phyloP scores from a whole-genome alignment of 2,329 filamentous ascomycete genomes.

The Pseudogymnoascus sp. region DNA sequence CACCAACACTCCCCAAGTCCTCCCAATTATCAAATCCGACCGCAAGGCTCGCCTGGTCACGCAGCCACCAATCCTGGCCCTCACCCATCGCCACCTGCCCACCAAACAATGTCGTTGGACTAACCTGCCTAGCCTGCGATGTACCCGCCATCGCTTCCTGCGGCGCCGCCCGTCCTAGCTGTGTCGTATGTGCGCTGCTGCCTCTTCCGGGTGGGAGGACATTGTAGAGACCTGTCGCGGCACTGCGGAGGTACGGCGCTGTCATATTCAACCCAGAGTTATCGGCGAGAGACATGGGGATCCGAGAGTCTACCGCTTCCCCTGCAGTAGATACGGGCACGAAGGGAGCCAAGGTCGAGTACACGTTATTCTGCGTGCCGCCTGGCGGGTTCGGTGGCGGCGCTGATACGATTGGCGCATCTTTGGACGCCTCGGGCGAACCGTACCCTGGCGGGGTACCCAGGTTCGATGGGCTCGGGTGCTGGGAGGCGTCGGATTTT shows the following conservation, averaged over 20 bases:
- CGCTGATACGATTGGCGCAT: background rate
- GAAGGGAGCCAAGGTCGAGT: conserved; percentile 7
- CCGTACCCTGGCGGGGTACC: background rate
- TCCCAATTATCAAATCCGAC: conserved; percentile 56
- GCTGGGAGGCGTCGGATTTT: conserved; percentile 16
- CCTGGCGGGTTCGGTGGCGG: conserved; percentile 5
- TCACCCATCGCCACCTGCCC: conserved; percentile 53
- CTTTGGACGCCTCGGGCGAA: background rate
- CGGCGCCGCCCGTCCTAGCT: background rate
- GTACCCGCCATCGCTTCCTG: conserved; percentile 1
- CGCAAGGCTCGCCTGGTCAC: conserved; percentile 52
- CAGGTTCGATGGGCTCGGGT: background rate
- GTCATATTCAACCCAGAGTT: conserved; percentile 11
- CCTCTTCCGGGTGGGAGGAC: background rate
- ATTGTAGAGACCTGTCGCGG: background rate
- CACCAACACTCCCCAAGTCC: conserved; percentile 7
- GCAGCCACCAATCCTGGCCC: conserved; percentile 55
- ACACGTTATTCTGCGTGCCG: conserved; percentile 7
- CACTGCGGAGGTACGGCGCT: conserved; percentile 7
- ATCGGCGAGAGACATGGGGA: conserved; percentile 10
- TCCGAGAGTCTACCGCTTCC: conserved; percentile 7
- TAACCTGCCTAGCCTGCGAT: conserved; percentile 27
- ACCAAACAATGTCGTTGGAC: conserved; percentile 45
- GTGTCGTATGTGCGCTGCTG: background rate
- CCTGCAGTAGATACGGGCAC: background rate